Conservation (phyloP, 2,329 filamentous ascomycete genomes). For the Zasmidium citrigriseum region DNA sequence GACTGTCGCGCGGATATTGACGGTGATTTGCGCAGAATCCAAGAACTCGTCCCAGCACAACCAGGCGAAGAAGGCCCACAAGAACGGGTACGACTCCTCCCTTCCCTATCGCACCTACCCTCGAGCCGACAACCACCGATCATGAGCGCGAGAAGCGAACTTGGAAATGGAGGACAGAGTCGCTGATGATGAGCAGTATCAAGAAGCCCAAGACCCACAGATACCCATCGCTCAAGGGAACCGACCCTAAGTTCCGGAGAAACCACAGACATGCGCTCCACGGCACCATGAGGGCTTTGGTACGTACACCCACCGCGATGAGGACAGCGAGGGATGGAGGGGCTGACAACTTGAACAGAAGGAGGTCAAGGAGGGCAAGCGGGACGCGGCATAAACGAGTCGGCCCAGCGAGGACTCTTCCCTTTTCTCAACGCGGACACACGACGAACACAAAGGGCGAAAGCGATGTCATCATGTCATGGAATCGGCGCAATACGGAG, state of each 20-base stretch:
- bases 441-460: constrained; percentile 11
- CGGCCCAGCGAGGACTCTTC: constrained; percentile 1
- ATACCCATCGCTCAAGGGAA: constrained; percentile 98
- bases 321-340: neutral
- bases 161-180: constrained; percentile 10
- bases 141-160: neutral
- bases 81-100: constrained; percentile 78
- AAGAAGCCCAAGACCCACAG: constrained; percentile 99
- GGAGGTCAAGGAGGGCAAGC: constrained; percentile 96
- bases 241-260: constrained; percentile 99
- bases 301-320: constrained; percentile 53
- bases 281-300: constrained; percentile 96
- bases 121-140: neutral
- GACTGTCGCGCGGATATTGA: constrained; percentile 16
- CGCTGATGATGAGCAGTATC: constrained; percentile 65
- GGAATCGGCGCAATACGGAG: constrained; percentile 14
- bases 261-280: constrained; percentile 99
- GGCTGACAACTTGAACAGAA: constrained; percentile 63
- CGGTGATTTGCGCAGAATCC: constrained; percentile 67
- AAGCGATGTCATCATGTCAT: constrained; percentile 7
- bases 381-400: constrained; percentile 72
- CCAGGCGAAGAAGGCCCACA: constrained; percentile 97
- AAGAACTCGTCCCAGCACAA: constrained; percentile 99
- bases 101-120: too few relatives aligned
- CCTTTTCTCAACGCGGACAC: neutral